These are phyloP conservation scores for Plasmodium vivax DNA, from an alignment of 169 alveolate genomes.

Conservation along the genomic window DNA sequence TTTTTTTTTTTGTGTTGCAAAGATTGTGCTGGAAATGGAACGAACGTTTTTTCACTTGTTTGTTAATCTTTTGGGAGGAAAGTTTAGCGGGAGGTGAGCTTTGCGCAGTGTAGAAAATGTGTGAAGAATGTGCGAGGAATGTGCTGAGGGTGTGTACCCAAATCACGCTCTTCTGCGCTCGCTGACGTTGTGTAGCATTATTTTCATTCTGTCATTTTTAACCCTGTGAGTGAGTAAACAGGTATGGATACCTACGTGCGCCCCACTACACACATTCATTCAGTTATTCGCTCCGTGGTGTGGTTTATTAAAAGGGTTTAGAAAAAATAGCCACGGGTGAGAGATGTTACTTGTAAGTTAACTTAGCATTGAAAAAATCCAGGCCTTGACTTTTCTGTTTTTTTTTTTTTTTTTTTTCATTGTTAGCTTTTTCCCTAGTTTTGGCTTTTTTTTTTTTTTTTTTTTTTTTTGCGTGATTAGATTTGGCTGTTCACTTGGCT, in stretches of 20 bases:
- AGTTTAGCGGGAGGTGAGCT: not conserved
- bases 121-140: not conserved
- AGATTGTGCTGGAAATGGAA: not conserved
- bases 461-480: not conserved
- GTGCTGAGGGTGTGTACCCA: not conserved
- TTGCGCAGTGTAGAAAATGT: not conserved
- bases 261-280: not conserved
- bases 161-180: not conserved
- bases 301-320: not conserved
- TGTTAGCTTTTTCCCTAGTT: not conserved
- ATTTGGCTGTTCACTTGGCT: not conserved
- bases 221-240: not conserved
- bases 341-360: not conserved
- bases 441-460: not conserved
- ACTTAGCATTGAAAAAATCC: not conserved
- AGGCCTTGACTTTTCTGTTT: not conserved
- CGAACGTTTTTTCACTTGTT: not conserved
- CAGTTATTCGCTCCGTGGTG: not conserved
- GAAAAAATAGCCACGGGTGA: not conserved
- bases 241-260: not conserved
- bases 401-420: not conserved
- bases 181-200: not conserved
- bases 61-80: not conserved
- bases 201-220: not conserved
- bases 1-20: not conserved